These are phyloP conservation scores for Ascochyta koolunga DNA, from an alignment of 2,329 filamentous ascomycete species.

Conservation along the genomic window DNA sequence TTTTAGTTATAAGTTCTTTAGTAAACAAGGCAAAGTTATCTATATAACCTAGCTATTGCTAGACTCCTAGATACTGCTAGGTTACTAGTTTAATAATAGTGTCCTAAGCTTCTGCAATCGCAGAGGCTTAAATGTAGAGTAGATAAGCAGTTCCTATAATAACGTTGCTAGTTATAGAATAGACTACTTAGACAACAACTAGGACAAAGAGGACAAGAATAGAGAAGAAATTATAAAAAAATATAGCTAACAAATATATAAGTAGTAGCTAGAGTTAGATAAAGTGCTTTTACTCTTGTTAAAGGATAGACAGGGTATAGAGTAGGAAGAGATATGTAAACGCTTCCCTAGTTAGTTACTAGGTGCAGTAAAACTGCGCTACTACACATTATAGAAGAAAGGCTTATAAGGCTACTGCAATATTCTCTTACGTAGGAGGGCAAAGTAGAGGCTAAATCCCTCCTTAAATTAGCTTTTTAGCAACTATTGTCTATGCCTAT, in stretches of 20 bases:
- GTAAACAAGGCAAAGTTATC: constrained; percentile 14
- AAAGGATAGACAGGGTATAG: constrained; percentile 17
- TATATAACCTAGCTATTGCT: neutral
- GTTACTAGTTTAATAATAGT: constrained; percentile 12
- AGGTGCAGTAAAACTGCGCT: constrained; percentile 19
- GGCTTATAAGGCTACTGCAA: neutral
- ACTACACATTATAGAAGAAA: constrained; percentile 17
- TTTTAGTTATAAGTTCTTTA: constrained; percentile 11
- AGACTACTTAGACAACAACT: constrained; percentile 18
- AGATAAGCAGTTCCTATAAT: constrained; percentile 13
- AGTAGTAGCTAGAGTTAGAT: constrained; percentile 17
- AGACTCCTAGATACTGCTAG: constrained; percentile 20
- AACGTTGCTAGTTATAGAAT: constrained; percentile 15
- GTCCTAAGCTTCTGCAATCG: constrained; percentile 8
- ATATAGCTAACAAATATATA: constrained; percentile 13
- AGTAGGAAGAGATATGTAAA: constrained; percentile 20
- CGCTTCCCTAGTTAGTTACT: constrained; percentile 13
- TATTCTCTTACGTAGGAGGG: constrained; percentile 13
- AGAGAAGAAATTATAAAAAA: constrained; percentile 8
- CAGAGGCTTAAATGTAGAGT: constrained; percentile 15
- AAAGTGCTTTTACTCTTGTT: constrained; percentile 19
- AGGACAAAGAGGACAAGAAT: constrained; percentile 15
- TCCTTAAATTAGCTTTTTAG: constrained; percentile 9
- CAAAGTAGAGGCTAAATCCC: constrained; percentile 1
- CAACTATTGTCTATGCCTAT: neutral